Evolutionary conservation across 176 grass and related monocot species (phyloP).

Genomic region (Miscanthus lutarioriparius): DNA sequence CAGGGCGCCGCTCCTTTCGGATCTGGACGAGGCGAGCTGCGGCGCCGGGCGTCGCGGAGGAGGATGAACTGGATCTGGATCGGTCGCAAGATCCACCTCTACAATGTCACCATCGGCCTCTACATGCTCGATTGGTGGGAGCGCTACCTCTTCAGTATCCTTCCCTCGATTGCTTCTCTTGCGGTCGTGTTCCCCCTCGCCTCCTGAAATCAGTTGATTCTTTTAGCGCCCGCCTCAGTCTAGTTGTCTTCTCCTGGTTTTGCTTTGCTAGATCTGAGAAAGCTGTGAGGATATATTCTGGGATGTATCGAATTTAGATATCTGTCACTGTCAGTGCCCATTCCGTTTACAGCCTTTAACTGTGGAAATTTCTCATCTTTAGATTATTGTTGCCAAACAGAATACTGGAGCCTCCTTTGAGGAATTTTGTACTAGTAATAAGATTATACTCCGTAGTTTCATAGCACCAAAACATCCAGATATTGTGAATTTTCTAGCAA

Average conservation of each 20-base stretch:
- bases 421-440: background rate
- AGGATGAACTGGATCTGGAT: conserved; percentile 93
- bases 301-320: conserved; percentile 18
- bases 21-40: conserved; percentile 44
- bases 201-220: background rate
- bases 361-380: background rate
- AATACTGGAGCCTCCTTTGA: background rate
- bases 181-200: background rate
- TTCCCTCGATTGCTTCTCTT: conserved; percentile 13
- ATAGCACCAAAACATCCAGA: background rate
- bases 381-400: background rate
- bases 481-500: background rate
- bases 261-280: conserved; percentile 23
- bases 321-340: background rate
- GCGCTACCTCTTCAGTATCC: conserved; percentile 97
- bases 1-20: background rate
- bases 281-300: background rate
- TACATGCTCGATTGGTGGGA: conserved; percentile 99
- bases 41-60: background rate
- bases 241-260: background rate
- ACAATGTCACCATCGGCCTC: conserved; percentile 87
- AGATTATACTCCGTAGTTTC: background rate
- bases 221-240: background rate
- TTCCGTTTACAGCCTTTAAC: background rate
- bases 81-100: conserved; percentile 80